phyloP scores from a whole-genome alignment of 2,329 filamentous ascomycete species.

The Cladosporium sp. region DNA sequence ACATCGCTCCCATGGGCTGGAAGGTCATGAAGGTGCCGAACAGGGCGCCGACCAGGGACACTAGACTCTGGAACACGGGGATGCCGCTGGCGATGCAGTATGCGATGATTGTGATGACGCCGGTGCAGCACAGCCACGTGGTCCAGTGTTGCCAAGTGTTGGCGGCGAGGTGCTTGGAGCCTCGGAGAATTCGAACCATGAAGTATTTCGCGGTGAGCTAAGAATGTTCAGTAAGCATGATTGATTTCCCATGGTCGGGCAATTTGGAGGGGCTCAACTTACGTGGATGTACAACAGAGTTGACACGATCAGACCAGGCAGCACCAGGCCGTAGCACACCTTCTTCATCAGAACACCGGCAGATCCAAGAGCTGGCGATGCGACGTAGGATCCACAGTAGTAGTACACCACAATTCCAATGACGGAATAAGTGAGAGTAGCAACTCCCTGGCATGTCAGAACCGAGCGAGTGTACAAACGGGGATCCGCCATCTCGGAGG shows the following conservation, averaged over 20 bases:
- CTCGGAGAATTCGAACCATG: constrained; percentile 55
- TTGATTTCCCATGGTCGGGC: neutral
- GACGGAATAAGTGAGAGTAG: constrained; percentile 56
- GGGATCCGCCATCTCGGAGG: constrained; percentile 63
- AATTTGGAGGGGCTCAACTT: neutral
- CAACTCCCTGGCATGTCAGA: constrained; percentile 58
- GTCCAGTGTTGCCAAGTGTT: constrained; percentile 53
- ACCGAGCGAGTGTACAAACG: constrained; percentile 59
- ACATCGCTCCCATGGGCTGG: constrained; percentile 45
- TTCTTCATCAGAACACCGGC: constrained; percentile 61
- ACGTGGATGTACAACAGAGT: constrained; percentile 31
- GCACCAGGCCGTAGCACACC: constrained; percentile 59
- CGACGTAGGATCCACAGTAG: constrained; percentile 62
- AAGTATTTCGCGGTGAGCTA: constrained; percentile 52
- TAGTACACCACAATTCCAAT: constrained; percentile 61
- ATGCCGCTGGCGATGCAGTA: constrained; percentile 55
- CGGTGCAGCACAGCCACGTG: constrained; percentile 50
- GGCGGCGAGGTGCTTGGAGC: constrained; percentile 50
- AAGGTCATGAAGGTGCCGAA: constrained; percentile 44
- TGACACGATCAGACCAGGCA: constrained; percentile 55
- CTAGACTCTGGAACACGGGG: constrained; percentile 53
- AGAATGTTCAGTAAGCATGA: neutral
- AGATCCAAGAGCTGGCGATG: constrained; percentile 60
- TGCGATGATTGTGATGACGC: constrained; percentile 42
- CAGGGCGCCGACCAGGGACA: constrained; percentile 52